Evolutionary conservation across 1,284 basidiomycete species (phyloP).

Genomic region (Trichosporon sp.): DNA sequence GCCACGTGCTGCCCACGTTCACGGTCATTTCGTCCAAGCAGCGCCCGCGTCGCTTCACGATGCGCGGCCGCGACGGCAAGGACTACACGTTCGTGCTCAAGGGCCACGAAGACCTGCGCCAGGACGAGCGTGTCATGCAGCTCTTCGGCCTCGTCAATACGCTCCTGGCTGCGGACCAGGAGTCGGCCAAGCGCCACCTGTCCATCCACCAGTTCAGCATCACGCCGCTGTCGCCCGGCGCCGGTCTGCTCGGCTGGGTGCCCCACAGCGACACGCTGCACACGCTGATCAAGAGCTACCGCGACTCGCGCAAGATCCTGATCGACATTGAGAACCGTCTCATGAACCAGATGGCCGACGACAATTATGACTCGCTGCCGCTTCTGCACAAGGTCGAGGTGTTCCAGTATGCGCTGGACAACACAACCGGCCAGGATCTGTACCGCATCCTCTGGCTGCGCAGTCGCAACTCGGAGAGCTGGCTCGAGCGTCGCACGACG

Average conservation of each 20-base stretch:
- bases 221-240: constrained; percentile 94
- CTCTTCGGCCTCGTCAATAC: constrained; percentile 97
- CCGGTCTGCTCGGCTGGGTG: constrained; percentile 93
- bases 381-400: constrained; percentile 98
- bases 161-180: constrained; percentile 85
- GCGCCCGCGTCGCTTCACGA: constrained; percentile 83
- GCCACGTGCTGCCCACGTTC: constrained; percentile 80
- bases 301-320: constrained; percentile 91
- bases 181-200: constrained; percentile 93
- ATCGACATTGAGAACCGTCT: constrained; percentile 97
- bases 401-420: constrained; percentile 98
- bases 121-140: constrained; percentile 99
- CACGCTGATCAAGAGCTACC: constrained; percentile 92
- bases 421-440: constrained; percentile 98
- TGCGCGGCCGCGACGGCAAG: constrained; percentile 88
- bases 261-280: constrained; percentile 98
- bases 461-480: constrained; percentile 92
- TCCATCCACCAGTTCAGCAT: constrained; percentile 93
- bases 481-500: constrained; percentile 95
- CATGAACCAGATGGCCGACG: constrained; percentile 99
- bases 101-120: constrained; percentile 98
- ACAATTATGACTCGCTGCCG: constrained; percentile 87
- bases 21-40: constrained; percentile 98
- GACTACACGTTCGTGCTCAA: constrained; percentile 94
- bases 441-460: constrained; percentile 98